These are phyloP conservation scores for Psilocybe cyanescens DNA, from an alignment of 768 basidiomycete species.

Conservation along the genomic window DNA sequence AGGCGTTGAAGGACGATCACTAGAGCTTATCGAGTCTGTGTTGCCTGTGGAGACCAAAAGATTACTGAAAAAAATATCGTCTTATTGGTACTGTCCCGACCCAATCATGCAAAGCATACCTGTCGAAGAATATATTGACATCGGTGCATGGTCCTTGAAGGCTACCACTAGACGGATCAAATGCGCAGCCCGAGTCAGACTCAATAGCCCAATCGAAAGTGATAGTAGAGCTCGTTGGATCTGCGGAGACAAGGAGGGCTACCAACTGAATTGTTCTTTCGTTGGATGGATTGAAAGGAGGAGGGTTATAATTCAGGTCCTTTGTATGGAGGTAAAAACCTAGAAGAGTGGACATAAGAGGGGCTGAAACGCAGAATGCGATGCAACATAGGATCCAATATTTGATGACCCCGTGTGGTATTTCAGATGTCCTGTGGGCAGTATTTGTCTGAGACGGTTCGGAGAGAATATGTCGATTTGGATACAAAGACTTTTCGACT, in stretches of 20 bases:
- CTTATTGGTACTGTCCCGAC: too few species aligned
- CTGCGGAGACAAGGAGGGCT: constrained; percentile 14
- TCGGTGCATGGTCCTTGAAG: constrained; percentile 8
- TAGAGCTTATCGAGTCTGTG: neutral
- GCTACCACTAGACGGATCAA: too few species aligned
- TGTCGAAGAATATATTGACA: constrained; percentile 20
- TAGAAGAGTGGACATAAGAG: neutral
- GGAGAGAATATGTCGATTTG: too few species aligned
- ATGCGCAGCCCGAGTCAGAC: neutral
- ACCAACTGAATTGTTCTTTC: neutral
- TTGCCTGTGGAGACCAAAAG: neutral
- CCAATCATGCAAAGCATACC: neutral
- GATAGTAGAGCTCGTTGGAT: constrained; percentile 16
- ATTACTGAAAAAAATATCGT: neutral
- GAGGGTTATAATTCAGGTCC: neutral
- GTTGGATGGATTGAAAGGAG: too few species aligned
- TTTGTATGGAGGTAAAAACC: neutral
- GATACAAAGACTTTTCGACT: too few species aligned
- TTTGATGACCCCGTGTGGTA: neutral
- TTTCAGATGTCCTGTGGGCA: too few species aligned
- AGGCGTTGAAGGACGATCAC: neutral
- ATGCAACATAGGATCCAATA: neutral
- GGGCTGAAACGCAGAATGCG: neutral
- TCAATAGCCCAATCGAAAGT: constrained; percentile 21
- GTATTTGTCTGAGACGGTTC: too few species aligned